phyloP scores from a whole-genome alignment of 345 rosid genomes.

The Excoecaria agallocha region DNA sequence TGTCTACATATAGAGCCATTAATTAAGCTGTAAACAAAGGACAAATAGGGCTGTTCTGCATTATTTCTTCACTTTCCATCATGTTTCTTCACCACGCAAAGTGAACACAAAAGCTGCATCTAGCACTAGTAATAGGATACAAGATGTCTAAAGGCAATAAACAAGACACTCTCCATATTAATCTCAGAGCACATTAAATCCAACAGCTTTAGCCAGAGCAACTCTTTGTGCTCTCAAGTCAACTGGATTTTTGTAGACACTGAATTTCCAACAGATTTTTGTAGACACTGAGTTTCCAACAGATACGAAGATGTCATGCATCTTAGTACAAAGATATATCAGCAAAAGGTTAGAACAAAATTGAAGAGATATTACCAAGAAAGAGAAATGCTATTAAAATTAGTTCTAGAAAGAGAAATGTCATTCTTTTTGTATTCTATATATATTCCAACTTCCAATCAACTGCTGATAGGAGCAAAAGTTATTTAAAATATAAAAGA shows the following conservation, averaged over 20 bases:
- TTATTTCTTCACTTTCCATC: not conserved
- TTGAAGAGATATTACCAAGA: too few species aligned
- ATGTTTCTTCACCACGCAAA: not conserved
- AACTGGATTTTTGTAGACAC: not conserved
- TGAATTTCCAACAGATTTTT: not conserved
- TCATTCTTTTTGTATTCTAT: not conserved
- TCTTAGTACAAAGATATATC: not conserved
- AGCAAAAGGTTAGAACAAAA: not conserved
- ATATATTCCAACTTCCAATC: not conserved
- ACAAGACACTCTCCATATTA: not conserved
- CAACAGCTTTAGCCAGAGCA: too few species aligned
- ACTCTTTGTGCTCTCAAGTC: not conserved
- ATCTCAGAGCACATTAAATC: too few species aligned
- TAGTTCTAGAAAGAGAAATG: not conserved
- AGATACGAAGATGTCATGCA: not conserved
- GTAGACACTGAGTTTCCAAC: not conserved
- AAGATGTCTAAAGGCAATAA: not conserved
- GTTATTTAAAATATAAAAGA: not conserved
- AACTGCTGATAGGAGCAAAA: not conserved
- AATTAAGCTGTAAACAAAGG: not conserved
- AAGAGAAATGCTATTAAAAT: not conserved
- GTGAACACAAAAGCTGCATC: not conserved
- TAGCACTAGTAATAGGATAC: not conserved
- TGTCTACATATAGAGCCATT: not conserved
- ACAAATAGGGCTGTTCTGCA: not conserved